phyloP scores from a whole-genome alignment of 2,329 filamentous ascomycete genomes.

The Elsinoe arachidis region DNA sequence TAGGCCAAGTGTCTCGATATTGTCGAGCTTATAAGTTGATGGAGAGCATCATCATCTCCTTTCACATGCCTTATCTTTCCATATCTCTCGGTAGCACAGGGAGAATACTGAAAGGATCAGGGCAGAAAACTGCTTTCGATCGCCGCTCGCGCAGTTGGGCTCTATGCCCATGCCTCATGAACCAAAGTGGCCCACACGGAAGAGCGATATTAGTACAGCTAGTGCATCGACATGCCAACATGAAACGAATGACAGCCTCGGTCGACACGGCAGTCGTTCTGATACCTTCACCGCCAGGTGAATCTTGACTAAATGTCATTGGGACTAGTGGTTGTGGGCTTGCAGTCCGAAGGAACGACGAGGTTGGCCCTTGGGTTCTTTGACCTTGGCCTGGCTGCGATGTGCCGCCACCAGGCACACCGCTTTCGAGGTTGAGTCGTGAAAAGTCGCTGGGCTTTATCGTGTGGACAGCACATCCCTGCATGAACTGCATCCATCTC shows the following conservation, averaged over 20 bases:
- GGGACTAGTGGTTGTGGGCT: neutral
- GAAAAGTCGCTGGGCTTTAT: neutral
- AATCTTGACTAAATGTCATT: neutral
- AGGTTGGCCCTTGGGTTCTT: neutral
- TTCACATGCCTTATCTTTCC: constrained; percentile 1
- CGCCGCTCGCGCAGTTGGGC: neutral
- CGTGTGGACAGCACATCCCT: neutral
- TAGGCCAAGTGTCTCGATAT: neutral
- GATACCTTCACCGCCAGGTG: neutral
- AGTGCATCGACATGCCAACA: neutral
- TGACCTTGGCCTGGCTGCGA: neutral
- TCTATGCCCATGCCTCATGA: neutral
- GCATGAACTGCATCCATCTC: constrained; percentile 3
- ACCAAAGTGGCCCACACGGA: neutral
- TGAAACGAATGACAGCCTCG: constrained; percentile 11
- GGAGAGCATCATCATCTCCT: neutral
- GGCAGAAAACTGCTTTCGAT: neutral
- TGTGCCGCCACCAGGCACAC: neutral
- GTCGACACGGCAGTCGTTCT: neutral
- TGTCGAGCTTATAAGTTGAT: neutral
- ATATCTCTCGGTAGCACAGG: neutral
- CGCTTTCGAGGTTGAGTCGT: neutral
- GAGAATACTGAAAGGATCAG: neutral
- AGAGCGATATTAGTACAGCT: neutral
- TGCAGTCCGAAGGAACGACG: constrained; percentile 1